Base-by-base conservation (phyloP, 352 stramenopile species). In the Pythium aquatile region DNA sequence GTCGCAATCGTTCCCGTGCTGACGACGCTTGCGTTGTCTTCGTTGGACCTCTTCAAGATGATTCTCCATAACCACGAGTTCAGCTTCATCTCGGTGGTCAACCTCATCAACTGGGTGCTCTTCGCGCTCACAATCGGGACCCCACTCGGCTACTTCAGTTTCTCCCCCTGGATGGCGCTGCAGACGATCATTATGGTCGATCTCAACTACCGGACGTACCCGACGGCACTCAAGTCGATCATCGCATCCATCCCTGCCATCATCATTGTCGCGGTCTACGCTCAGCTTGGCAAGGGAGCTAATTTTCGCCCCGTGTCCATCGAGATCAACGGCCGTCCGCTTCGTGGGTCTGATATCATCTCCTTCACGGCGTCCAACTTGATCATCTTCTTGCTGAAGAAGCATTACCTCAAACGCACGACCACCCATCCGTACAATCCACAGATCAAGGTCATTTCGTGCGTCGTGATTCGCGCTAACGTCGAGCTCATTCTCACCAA, bases 101-200 rank as follows among this genome's bases (percentile, higher is more conserved):
- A 66, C 30, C 49, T 30, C 20, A 26, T 49, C 40, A 59, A 61
- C 52, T 66, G 60, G 51, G 40, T 66, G 24, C 52, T 61, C 5
- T 32, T 66, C 13, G 52, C 39, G 2, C 33, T n/a, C 17, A 55
- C 52, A 2, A 39, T 66, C 4, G 47, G 28, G 2, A 20, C 37
- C n/a, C 9, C 52, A 8, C 51, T 53, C 5, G 51, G 16, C 3
- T 13, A 60, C 2, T 28, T 55, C 2, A 60, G 39, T 24, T 55
- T 37, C n/a, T 59, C 52, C 5, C 49, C 60, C 17, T 66, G 60
- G 60, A 47, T 66, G 13, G 35, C 60, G 13, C 49, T 58, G 5
- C 60, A 66, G 20, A 60, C 51, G 9, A 54, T 66, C 26, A 55
- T 48, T 28, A 49, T 60, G 49, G 48, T 66, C n/a, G 60, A 66